Evolutionary conservation across 306 rosid genomes (phyloP).

Genomic region (Sesbania bispinosa): DNA sequence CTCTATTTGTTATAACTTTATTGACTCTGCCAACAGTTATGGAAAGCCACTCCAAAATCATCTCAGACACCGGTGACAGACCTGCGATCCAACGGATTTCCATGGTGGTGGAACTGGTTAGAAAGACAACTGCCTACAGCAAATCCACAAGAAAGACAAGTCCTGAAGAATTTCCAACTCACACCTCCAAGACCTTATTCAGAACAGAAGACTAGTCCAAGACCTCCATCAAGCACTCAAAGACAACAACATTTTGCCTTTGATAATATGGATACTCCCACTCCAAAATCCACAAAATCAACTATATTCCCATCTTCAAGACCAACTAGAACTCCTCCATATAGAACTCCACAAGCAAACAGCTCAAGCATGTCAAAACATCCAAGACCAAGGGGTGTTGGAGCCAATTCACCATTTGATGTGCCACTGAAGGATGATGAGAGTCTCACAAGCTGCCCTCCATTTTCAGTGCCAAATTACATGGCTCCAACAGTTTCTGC

Average conservation of each 20-base stretch:
- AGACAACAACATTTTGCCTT: constrained; percentile 43
- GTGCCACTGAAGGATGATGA: constrained; percentile 68
- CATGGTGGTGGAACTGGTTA: constrained; percentile 99
- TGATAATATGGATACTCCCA: constrained; percentile 61
- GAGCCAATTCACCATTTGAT: constrained; percentile 58
- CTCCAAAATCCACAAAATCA: constrained; percentile 81
- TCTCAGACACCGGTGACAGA: constrained; percentile 55
- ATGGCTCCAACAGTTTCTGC: constrained; percentile 86
- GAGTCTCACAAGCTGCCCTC: constrained; percentile 93
- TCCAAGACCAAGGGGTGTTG: constrained; percentile 47
- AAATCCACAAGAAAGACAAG: constrained; percentile 51
- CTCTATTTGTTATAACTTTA: constrained; percentile 2
- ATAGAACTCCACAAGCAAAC: constrained; percentile 54
- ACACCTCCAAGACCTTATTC: constrained; percentile 78
- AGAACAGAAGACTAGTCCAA: constrained; percentile 67
- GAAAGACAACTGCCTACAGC: constrained; percentile 65
- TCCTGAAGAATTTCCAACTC: constrained; percentile 57
- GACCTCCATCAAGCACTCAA: constrained; percentile 51
- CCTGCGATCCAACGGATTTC: constrained; percentile 58
- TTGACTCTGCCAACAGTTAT: constrained; percentile 47
- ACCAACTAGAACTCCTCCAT: constrained; percentile 49
- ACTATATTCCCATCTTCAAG: constrained; percentile 46
- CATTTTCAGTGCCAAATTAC: constrained; percentile 86
- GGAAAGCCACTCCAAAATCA: constrained; percentile 82
- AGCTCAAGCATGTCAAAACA: constrained; percentile 41